A percentile compares a stretch with the other conserved stretches of the same genome.
Evolutionary conservation across 2,329 filamentous ascomycete species (phyloP).

Genomic region (Akanthomyces uredinophilus): DNA sequence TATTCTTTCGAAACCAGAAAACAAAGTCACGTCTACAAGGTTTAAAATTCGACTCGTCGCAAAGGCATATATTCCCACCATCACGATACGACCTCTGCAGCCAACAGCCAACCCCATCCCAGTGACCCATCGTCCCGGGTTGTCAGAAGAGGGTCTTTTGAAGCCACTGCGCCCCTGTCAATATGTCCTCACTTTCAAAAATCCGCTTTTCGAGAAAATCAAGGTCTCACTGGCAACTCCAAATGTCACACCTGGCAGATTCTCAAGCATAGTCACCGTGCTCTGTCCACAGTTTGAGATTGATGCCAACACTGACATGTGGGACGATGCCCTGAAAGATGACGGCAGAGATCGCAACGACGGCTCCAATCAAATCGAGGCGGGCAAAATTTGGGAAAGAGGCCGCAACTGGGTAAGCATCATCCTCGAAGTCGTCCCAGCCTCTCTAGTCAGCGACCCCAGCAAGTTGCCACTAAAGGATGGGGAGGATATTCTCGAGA

Average conservation of each 20-base stretch:
- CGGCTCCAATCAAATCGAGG: slow-evolving; percentile 58
- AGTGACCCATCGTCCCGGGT: slow-evolving; percentile 28
- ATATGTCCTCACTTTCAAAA: slow-evolving; percentile 84
- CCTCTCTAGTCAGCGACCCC: slow-evolving; percentile 42
- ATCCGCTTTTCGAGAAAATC: slow-evolving; percentile 88
- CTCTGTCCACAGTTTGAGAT: slow-evolving; percentile 93
- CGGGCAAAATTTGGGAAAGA: slow-evolving; percentile 93
- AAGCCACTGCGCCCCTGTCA: slow-evolving; percentile 62
- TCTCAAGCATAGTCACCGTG: slow-evolving; percentile 78
- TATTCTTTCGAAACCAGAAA: slow-evolving; percentile 90
- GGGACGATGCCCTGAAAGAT: slow-evolving; percentile 78
- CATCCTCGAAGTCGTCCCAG: slow-evolving; percentile 80
- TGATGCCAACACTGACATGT: slow-evolving; percentile 82
- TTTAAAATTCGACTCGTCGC: slow-evolving; percentile 93
- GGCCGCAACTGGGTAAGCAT: slow-evolving; percentile 94
- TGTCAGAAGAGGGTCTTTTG: slow-evolving; percentile 31
- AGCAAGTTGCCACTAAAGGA: slow-evolving; percentile 47
- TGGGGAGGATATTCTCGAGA: slow-evolving; percentile 69
- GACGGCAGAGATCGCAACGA: slow-evolving; percentile 35
- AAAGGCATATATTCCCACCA: slow-evolving; percentile 77
- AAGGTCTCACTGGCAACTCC: slow-evolving; percentile 85
- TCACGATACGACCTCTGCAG: slow-evolving; percentile 63
- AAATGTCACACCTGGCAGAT: slow-evolving; percentile 68
- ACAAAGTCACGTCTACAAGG: slow-evolving; percentile 80
- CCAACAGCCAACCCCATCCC: slow-evolving; percentile 32